These are phyloP conservation scores for Sugiyamaella lignohabitans DNA, from an alignment of 805 yeast species.

Conservation along the genomic window DNA sequence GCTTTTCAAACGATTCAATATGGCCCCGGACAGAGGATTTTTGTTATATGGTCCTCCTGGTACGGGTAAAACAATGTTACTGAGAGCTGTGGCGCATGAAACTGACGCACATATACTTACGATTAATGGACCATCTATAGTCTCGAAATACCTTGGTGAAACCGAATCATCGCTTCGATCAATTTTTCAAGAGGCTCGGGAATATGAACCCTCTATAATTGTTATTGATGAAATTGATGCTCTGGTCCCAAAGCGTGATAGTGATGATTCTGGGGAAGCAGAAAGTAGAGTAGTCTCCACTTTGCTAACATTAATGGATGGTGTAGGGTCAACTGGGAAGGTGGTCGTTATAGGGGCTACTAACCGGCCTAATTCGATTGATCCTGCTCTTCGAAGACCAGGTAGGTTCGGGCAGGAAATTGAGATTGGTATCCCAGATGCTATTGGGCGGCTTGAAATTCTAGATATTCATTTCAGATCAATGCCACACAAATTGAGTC, in stretches of 20 bases:
- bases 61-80: conserved; percentile 87
- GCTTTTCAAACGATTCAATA: conserved; percentile 75
- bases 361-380: conserved; percentile 76
- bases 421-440: conserved; percentile 89
- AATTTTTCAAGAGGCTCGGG: conserved; percentile 75
- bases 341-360: conserved; percentile 97
- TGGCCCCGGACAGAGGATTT: conserved; percentile 90
- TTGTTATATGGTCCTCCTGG: conserved; percentile 95
- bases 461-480: conserved; percentile 52
- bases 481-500: conserved; percentile 51
- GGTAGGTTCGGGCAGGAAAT: conserved; percentile 88
- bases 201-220: conserved; percentile 80
- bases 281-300: conserved; percentile 91
- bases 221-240: conserved; percentile 94
- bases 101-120: conserved; percentile 73
- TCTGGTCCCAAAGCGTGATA: conserved; percentile 73
- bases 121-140: conserved; percentile 86
- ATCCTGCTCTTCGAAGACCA: conserved; percentile 79
- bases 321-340: conserved; percentile 97
- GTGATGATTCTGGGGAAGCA: conserved; percentile 84
- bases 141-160: conserved; percentile 89
- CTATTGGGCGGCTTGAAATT: conserved; percentile 68
- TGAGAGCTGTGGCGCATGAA: conserved; percentile 75
- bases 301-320: conserved; percentile 88
- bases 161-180: conserved; percentile 82